Evolutionary conservation across 257 asterid genomes (phyloP).

Genomic region (Fraxinus anomala): DNA sequence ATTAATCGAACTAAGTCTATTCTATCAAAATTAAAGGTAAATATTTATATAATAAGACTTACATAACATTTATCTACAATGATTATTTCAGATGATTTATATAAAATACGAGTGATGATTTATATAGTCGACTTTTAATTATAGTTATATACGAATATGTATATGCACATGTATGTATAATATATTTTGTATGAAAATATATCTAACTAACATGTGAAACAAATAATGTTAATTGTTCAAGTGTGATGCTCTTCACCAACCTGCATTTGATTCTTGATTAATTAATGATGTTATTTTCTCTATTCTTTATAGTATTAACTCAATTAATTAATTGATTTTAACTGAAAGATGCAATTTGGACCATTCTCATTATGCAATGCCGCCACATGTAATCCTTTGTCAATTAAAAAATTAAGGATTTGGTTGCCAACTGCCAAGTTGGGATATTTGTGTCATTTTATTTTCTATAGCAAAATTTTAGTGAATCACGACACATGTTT

Average conservation of each 20-base stretch:
- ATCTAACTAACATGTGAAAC: constrained; percentile 48
- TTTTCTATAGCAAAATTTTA: neutral
- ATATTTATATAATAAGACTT: neutral
- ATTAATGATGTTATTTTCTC: constrained; percentile 36
- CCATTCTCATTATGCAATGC: constrained; percentile 30
- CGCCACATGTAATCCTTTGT: constrained; percentile 22
- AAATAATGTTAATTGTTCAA: constrained; percentile 22
- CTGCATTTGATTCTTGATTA: constrained; percentile 34
- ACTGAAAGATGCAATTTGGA: constrained; percentile 47
- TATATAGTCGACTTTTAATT: no score
- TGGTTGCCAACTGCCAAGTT: neutral
- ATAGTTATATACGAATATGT: neutral
- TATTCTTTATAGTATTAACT: constrained; percentile 8
- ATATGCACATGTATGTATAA: neutral
- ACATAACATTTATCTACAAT: no score
- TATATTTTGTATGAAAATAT: neutral
- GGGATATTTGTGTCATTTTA: neutral
- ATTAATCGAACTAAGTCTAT: constrained; percentile 41
- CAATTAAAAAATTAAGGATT: neutral
- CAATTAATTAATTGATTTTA: constrained; percentile 38
- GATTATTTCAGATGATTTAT: no score
- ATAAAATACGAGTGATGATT: no score
- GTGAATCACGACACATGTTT: neutral
- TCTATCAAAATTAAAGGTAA: constrained; percentile 3
- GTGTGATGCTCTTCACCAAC: constrained; percentile 43